Conservation (phyloP, 176 grass and related monocot genomes). For the Rhipidocladum racemiflorum region DNA sequence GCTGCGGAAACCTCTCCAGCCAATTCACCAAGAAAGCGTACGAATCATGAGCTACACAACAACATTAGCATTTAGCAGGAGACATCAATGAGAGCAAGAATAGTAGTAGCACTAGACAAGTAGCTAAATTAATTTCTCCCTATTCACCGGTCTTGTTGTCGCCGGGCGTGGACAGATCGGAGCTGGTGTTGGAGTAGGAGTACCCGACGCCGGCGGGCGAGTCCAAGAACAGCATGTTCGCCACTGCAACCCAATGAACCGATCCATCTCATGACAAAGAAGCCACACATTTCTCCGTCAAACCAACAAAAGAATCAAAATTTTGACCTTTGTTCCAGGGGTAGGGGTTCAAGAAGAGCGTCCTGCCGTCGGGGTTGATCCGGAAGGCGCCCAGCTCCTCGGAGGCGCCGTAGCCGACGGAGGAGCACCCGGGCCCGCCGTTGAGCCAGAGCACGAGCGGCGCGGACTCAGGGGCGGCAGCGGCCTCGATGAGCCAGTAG, state of each 20-base stretch:
- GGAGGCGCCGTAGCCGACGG: constrained; percentile 76
- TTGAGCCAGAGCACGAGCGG: no score
- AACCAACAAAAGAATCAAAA: background rate
- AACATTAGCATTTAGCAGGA: no score
- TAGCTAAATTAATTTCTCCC: no score
- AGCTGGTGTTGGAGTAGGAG: constrained; percentile 79
- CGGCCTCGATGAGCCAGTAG: no score
- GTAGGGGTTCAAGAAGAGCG: constrained; percentile 59
- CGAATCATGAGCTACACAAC: constrained; percentile 31
- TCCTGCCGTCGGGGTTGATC: constrained; percentile 61
- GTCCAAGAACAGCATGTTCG: constrained; percentile 83
- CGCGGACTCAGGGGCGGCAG: no score
- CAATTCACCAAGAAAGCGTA: constrained; percentile 51
- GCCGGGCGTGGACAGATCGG: constrained; percentile 60
- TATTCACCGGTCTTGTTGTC: constrained; percentile 27
- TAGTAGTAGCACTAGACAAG: no score
- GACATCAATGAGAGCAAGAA: no score
- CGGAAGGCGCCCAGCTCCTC: constrained; percentile 89
- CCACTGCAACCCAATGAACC: constrained; percentile 34
- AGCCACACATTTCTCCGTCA: background rate
- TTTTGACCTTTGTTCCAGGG: constrained; percentile 82
- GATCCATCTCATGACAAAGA: background rate
- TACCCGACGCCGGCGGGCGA: constrained; percentile 87
- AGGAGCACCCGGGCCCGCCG: constrained; percentile 77
- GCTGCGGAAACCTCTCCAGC: constrained; percentile 58